These are phyloP conservation scores for Penicillium sp. DNA, from an alignment of 2,329 filamentous ascomycete species.

Conservation along the genomic window DNA sequence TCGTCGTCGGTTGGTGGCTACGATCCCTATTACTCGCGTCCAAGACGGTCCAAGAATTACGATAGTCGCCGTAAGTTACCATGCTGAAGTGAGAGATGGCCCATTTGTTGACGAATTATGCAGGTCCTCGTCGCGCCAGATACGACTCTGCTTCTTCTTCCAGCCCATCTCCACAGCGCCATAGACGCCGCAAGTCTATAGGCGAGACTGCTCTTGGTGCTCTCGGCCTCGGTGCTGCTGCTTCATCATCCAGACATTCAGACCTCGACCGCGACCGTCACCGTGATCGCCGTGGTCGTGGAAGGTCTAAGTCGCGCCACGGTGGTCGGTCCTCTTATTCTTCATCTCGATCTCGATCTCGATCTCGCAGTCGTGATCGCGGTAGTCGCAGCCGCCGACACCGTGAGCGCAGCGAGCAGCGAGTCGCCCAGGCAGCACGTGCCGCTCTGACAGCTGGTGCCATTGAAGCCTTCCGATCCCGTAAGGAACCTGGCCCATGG, in stretches of 20 bases:
- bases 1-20: slow-evolving; percentile 36
- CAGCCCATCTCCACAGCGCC: slow-evolving; percentile 38
- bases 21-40: slow-evolving; percentile 34
- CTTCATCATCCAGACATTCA: slow-evolving; percentile 36
- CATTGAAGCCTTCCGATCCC: slow-evolving; percentile 83
- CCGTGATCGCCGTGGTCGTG: slow-evolving; percentile 33
- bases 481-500: slow-evolving; percentile 85
- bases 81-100: not conserved
- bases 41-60: slow-evolving; percentile 44
- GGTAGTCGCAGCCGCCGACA: slow-evolving; percentile 36
- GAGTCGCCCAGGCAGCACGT: slow-evolving; percentile 81
- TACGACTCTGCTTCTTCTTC: slow-evolving; percentile 35
- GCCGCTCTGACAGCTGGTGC: slow-evolving; percentile 86
- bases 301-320: slow-evolving; percentile 43
- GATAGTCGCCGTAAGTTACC: slow-evolving; percentile 39
- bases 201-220: slow-evolving; percentile 50
- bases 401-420: slow-evolving; percentile 51
- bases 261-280: slow-evolving; percentile 48
- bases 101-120: not conserved
- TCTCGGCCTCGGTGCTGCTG: slow-evolving; percentile 54
- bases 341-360: slow-evolving; percentile 40
- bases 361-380: slow-evolving; percentile 50
- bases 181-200: slow-evolving; percentile 44
- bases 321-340: slow-evolving; percentile 20
- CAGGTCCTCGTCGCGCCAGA: slow-evolving; percentile 30